These are phyloP conservation scores for Porphyrellus cyaneotinctus DNA, from an alignment of 768 basidiomycete genomes.

Conservation along the genomic window DNA sequence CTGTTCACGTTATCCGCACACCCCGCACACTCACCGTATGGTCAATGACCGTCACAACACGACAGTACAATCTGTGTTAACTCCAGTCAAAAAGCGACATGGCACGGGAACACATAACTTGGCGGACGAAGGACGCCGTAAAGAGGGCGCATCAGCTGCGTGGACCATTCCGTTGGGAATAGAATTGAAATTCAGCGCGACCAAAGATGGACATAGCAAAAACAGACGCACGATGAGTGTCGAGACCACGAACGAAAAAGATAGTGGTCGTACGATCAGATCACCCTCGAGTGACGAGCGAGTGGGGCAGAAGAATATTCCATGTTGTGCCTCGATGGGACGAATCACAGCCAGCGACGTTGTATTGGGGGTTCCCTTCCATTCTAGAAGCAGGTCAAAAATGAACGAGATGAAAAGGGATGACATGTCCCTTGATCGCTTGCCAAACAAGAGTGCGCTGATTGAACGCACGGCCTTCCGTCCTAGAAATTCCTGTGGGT, in stretches of 20 bases:
- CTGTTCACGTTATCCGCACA: constrained; percentile 15
- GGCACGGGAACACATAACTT: constrained; percentile 10
- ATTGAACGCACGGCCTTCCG: constrained; percentile 23
- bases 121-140: constrained; percentile 26
- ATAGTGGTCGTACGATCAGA: constrained; percentile 12
- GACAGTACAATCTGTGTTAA: constrained; percentile 5
- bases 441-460: constrained; percentile 21
- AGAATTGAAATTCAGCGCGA: background rate
- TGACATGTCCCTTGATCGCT: constrained; percentile 32
- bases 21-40: constrained; percentile 8
- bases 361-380: constrained; percentile 25
- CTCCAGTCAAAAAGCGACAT: constrained; percentile 19
- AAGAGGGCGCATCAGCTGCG: constrained; percentile 34
- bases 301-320: constrained; percentile 19
- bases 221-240: constrained; percentile 1
- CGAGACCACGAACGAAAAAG: constrained; percentile 1
- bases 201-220: constrained; percentile 22
- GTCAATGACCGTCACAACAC: constrained; percentile 12
- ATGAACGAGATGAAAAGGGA: constrained; percentile 28
- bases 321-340: constrained; percentile 9
- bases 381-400: constrained; percentile 29
- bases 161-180: constrained; percentile 21
- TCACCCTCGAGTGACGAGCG: constrained; percentile 11
- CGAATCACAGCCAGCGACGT: constrained; percentile 11
- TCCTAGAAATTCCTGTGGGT: constrained; percentile 5